phyloP scores from a whole-genome alignment of 2,329 filamentous ascomycete species.

The Paracoccidioides brasiliensis region DNA sequence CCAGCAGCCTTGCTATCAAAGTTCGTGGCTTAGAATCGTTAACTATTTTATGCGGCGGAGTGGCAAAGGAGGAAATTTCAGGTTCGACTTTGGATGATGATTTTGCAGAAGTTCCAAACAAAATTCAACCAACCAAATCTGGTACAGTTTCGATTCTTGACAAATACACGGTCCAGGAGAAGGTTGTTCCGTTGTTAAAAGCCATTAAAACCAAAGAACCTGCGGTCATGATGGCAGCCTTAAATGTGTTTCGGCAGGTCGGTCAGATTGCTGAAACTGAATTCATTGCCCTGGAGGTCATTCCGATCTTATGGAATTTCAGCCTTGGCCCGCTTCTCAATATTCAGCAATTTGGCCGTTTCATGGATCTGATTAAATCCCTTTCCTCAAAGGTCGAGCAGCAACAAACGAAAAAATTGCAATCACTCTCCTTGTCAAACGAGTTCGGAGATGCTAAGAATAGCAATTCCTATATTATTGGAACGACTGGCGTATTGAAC shows the following conservation, averaged over 20 bases:
- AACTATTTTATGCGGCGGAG: conserved; percentile 74
- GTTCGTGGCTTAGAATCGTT: conserved; percentile 85
- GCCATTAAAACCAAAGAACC: conserved; percentile 97
- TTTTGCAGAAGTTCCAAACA: conserved; percentile 51
- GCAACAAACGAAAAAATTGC: conserved; percentile 77
- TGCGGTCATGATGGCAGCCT: conserved; percentile 87
- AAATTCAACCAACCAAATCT: conserved; percentile 37
- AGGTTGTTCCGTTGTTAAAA: conserved; percentile 79
- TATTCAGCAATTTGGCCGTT: conserved; percentile 73
- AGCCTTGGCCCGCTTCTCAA: conserved; percentile 80
- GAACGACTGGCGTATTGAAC: conserved; percentile 14
- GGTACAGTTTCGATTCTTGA: conserved; percentile 64
- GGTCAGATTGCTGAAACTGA: conserved; percentile 73
- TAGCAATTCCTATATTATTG: conserved; percentile 17
- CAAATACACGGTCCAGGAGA: conserved; percentile 97
- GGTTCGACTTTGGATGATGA: conserved; percentile 46
- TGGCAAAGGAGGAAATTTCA: conserved; percentile 30
- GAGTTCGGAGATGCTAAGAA: conserved; percentile 32
- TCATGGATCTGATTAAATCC: conserved; percentile 77
- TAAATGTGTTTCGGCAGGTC: conserved; percentile 73
- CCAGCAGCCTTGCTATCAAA: conserved; percentile 88
- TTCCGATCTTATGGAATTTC: conserved; percentile 86
- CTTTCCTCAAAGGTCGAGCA: conserved; percentile 70
- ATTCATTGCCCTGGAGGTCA: conserved; percentile 79
- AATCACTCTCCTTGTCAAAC: conserved; percentile 59